Base-by-base conservation (phyloP, 805 yeast species). In the Millerozyma miso region DNA sequence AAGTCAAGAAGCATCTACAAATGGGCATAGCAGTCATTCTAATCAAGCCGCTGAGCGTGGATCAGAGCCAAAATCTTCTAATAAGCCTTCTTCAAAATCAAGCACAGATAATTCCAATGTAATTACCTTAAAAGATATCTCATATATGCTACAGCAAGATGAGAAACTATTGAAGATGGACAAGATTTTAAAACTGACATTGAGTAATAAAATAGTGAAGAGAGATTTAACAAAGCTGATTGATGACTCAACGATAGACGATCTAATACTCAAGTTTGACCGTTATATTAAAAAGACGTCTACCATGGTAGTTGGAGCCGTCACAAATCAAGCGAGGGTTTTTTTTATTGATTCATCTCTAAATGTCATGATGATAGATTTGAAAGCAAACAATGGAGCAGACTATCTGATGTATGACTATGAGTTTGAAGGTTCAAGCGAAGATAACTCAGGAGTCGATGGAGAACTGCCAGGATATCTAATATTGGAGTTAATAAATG, bases 351-450 rank as follows among this genome's bases (percentile, higher is more conserved):
- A 67, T 44, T 55, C 58, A 0, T 35, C 48, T 0, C 51, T 70
- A 26, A 60, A 63, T 48, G 70, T 64, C 0, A 59, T 58, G 58
- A 44, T 68, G 53, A 63, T 70, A 7, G 74, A 70, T 46, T 58
- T 70, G 47, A 66, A 68, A 32, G 70, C 74, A 18, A 69, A 70
- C 38, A 59, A 60, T 37, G 71, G 71, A 1, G 54, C 54, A n/a
- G 71, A 77, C 49, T 79, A 85, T 42, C 85, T 86, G 54, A 80
- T 85, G 82, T 85, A 85, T 57, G 91, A 85, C 60, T 84, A 82
- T 60, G 91, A 85, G 57, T 85, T 85, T 60, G 82, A 80, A 52
- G 46, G 51, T 17, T 41, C 52, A 13, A 49, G 56, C 3, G 53
- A 46, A 3, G 60, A 53, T 23, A 52, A 48, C 18, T 33, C 33